phyloP scores from a whole-genome alignment of 169 alveolate genomes.

The Plasmodium coatneyi region DNA sequence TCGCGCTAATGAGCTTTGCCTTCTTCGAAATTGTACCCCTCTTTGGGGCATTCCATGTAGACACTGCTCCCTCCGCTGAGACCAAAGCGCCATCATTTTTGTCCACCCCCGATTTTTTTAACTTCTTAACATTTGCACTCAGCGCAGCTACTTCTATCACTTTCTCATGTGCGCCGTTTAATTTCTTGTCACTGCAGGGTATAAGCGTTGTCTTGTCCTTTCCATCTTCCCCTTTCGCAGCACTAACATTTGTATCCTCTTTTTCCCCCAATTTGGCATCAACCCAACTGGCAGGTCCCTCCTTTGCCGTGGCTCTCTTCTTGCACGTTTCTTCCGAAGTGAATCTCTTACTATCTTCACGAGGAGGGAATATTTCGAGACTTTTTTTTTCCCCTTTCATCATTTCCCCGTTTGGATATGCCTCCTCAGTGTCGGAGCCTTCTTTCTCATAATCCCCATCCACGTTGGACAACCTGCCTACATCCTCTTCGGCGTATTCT shows the following conservation, averaged over 20 bases:
- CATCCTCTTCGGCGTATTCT: background rate
- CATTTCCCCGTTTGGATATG: background rate
- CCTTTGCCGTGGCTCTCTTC: background rate
- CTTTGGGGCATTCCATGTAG: background rate
- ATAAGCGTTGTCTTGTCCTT: background rate
- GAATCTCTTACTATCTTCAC: background rate
- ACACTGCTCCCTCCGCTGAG: background rate
- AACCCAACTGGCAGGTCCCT: background rate
- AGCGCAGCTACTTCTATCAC: background rate
- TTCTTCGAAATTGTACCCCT: background rate
- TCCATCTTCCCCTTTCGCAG: background rate
- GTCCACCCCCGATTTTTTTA: background rate
- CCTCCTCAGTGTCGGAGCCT: background rate
- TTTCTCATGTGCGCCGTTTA: background rate
- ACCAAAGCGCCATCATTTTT: background rate
- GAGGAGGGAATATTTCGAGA: background rate
- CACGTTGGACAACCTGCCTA: background rate
- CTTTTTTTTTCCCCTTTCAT: background rate
- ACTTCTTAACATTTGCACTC: background rate
- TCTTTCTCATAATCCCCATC: conserved; percentile 3
- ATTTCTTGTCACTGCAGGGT: background rate
- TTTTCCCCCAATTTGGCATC: background rate
- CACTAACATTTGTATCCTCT: background rate
- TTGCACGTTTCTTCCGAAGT: background rate
- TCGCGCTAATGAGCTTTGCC: background rate